Percentiles rank a stretch among this genome's conserved stretches.
phyloP scores from a whole-genome alignment of 1,139 yeast species.

The Protomyces pachydermus region DNA sequence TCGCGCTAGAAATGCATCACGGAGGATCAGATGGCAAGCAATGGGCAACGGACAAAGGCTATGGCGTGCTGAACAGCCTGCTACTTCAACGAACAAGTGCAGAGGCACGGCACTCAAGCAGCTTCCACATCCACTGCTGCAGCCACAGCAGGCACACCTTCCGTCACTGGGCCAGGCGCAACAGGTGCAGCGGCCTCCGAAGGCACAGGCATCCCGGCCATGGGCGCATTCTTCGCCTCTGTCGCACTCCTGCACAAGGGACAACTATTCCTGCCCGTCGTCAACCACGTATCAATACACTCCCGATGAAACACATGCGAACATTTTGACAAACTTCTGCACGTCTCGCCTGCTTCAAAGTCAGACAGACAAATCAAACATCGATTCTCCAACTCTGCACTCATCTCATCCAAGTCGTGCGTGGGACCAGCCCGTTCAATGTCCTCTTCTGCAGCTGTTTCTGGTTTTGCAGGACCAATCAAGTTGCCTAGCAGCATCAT shows the following conservation, averaged over 20 bases:
- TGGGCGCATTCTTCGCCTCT: constrained; percentile 3
- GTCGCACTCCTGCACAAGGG: constrained; percentile 45
- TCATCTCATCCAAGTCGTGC: constrained; percentile 31
- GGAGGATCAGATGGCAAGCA: too few relatives aligned
- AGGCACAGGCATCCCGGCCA: background rate
- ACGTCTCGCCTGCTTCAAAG: constrained; percentile 46
- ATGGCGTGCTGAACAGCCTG: too few relatives aligned
- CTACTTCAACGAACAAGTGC: too few relatives aligned
- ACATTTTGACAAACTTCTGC: constrained; percentile 46
- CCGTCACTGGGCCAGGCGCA: background rate
- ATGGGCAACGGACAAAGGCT: too few relatives aligned
- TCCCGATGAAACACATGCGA: constrained; percentile 49
- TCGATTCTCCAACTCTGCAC: constrained; percentile 36
- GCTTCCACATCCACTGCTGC: too few relatives aligned
- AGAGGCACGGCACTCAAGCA: too few relatives aligned
- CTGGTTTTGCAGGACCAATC: constrained; percentile 47
- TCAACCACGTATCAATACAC: constrained; percentile 56
- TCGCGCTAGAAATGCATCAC: background rate
- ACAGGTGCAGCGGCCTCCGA: background rate
- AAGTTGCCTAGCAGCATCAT: constrained; percentile 45
- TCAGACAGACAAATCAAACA: constrained; percentile 53
- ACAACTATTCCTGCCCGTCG: constrained; percentile 52
- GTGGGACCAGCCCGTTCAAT: constrained; percentile 43
- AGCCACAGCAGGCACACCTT: too few relatives aligned
- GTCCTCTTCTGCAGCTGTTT: constrained; percentile 45